Evolutionary conservation across 805 yeast genomes (phyloP), one percentile per base, ranked within the genome.

Genomic region (Hanseniaspora opuntiae): DNA sequence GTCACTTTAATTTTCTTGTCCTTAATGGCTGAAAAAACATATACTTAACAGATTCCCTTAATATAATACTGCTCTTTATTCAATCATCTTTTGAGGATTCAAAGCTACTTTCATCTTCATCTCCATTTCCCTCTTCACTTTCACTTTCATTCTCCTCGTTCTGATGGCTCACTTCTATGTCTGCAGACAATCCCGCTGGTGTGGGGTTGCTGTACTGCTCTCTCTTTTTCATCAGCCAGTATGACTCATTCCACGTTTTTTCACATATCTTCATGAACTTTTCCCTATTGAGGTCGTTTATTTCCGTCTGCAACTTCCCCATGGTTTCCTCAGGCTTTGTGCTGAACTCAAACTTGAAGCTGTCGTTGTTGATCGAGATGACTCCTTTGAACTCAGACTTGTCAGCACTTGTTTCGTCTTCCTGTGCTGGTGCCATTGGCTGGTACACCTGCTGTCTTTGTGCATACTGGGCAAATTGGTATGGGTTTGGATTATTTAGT

Each of bases 221-320:
- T 41, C 55, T 25, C 19, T 53, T 53, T 12, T 47, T 32, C 16
- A 37, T 28, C n/a, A 53, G 24, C 52, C 55, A 47, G 20, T 33
- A 37, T 6, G 53, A 30, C 30, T 54, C 56, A 19, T 54, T 47
- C 56, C 56, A 54, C 2, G 39, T 54, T 35, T 54, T 54, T 16
- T 54, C 56, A 39, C 56, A 54, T 12, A 54, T 45, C 35, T 48
- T 54, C 47, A 54, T 37, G 22, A 54, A 54, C 32, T 48, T 54
- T 19, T 35, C 24, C 17, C 50, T 54, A 32, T 47, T 42, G n/a
- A 53, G n/a, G 17, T 47, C 35, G 25, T 41, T 46, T 9, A 53
- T 32, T 12, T 53, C 49, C 3, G 25, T 32, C 36, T 32, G 35
- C 4, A 10, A 12, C 35, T 47, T 42, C 22, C 45, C 56, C 4